Conservation (phyloP, 2,329 filamentous ascomycete species). For the Fusarium nematophilum region DNA sequence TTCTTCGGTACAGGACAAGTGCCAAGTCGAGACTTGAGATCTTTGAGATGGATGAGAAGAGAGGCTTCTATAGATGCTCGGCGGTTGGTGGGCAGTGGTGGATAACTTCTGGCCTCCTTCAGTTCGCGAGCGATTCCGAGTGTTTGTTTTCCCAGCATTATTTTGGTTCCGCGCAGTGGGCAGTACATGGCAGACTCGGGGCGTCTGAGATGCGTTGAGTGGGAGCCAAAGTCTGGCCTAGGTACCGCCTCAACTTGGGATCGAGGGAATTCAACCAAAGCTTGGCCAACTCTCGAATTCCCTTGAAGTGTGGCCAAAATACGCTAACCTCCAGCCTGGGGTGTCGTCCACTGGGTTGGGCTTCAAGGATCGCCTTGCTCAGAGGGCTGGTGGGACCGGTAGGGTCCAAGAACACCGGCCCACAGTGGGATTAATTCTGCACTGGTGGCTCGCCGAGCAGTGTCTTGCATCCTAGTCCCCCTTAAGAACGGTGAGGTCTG, state of each 20-base stretch:
- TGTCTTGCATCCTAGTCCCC: slow-evolving; percentile 35
- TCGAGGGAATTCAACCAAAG: slow-evolving; percentile 15
- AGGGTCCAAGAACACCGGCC: slow-evolving; percentile 26
- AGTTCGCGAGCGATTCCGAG: too few relatives aligned
- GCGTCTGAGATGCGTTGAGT: neutral
- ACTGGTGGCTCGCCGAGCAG: slow-evolving; percentile 20
- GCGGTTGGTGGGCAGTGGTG: too few relatives aligned
- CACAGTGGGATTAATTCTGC: slow-evolving; percentile 29
- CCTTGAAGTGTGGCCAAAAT: slow-evolving; percentile 16
- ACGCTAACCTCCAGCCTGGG: slow-evolving; percentile 9
- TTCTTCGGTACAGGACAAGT: slow-evolving; percentile 27
- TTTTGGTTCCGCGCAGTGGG: too few relatives aligned
- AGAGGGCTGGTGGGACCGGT: slow-evolving; percentile 28
- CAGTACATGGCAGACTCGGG: too few relatives aligned
- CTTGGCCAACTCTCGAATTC: slow-evolving; percentile 12
- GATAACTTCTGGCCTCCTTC: too few relatives aligned
- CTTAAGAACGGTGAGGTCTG: slow-evolving; percentile 42
- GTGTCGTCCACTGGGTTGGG: slow-evolving; percentile 27
- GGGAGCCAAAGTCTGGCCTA: too few relatives aligned
- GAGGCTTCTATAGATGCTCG: neutral
- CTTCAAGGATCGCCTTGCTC: slow-evolving; percentile 33
- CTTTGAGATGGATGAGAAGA: neutral
- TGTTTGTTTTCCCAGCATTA: too few relatives aligned
- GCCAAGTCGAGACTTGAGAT: neutral
- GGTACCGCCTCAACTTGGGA: neutral